Evolutionary conservation across 1,284 basidiomycete species (phyloP), one percentile per base, ranked within the genome.

Genomic region (Sutorius eximius): DNA sequence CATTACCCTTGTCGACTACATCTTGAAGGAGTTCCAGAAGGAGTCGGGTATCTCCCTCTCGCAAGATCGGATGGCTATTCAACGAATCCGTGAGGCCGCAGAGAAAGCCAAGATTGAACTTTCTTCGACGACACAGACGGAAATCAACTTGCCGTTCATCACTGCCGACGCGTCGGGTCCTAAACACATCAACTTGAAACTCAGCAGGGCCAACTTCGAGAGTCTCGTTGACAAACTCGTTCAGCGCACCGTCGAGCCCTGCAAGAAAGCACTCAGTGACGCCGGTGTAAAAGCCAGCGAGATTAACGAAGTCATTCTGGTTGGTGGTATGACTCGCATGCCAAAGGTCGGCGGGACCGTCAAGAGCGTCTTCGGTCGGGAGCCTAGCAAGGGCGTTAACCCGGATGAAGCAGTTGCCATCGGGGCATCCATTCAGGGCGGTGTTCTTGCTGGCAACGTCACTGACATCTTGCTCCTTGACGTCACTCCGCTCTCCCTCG

Each of bases 71-170:
- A 97, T 98, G 89, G 95, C 96, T n/a, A 93, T 99, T 66, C 96
- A 98, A 76, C 94, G 96, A 77, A 93, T 99, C 65, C 93, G 96
- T 71, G 96, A 98, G 75, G 96, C 96, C 29, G 94, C 95, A 29
- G 96, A 98, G 82, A 98, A 98, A 82, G 96, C 96, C 63, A 99
- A 99, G 86, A 97, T 97, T 57, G 96, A 98, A 74, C 81, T 98
- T 22, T 98, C 95, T 38, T 95, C 92, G 27, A 92, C 95, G 7
- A 80, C 89, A 0, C 90, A 95, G 73, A 99, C 95, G 51, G 96
- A 98, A 74, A 86, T 98, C 77, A 96, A 95, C 75, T 75, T 98
- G 64, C 96, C 95, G 3, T 98, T 98, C 84, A 97, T 99, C 75
- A 95, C 95, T 54, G 94, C 94, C 29, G 93, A 95, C 68, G 91